A percentile compares a stretch with the other conserved stretches of the same genome.
phyloP scores from a whole-genome alignment of 768 basidiomycete genomes.

The Boletellus ananas region DNA sequence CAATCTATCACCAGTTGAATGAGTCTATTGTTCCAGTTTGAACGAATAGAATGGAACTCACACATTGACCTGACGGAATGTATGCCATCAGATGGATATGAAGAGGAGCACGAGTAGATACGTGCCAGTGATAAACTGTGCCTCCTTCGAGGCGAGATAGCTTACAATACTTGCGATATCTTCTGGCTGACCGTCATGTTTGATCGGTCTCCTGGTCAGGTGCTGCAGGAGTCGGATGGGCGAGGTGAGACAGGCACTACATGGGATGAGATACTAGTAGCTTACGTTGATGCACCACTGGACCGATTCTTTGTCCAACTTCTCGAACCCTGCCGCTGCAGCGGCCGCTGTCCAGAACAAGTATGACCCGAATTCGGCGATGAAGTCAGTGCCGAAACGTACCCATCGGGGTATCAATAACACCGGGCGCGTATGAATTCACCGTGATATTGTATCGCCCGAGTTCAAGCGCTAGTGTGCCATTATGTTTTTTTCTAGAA shows the following conservation, averaged over 20 bases:
- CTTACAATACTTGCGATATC: conserved; percentile 35
- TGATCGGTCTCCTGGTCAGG: not conserved
- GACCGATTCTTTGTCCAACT: too few species aligned
- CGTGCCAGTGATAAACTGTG: conserved; percentile 17
- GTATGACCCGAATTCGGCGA: conserved; percentile 16
- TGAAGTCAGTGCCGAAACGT: conserved; percentile 23
- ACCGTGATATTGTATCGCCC: conserved; percentile 30
- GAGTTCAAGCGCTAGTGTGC: conserved; percentile 26
- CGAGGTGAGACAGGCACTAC: too few species aligned
- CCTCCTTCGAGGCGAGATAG: conserved; percentile 35
- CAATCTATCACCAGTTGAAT: too few species aligned
- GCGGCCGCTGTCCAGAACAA: not conserved
- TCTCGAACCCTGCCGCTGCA: too few species aligned
- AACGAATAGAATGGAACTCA: not conserved
- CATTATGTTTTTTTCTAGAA: too few species aligned
- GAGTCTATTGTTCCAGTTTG: too few species aligned
- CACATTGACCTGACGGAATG: not conserved
- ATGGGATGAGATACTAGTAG: too few species aligned
- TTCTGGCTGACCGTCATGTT: conserved; percentile 24
- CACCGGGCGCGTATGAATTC: too few species aligned
- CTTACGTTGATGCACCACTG: too few species aligned
- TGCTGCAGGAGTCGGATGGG: too few species aligned
- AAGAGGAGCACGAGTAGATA: not conserved
- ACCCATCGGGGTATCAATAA: too few species aligned
- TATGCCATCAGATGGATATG: not conserved